Evolutionary conservation across 2,329 filamentous ascomycete genomes (phyloP).

Genomic region (Pleurostoma richardsiae): DNA sequence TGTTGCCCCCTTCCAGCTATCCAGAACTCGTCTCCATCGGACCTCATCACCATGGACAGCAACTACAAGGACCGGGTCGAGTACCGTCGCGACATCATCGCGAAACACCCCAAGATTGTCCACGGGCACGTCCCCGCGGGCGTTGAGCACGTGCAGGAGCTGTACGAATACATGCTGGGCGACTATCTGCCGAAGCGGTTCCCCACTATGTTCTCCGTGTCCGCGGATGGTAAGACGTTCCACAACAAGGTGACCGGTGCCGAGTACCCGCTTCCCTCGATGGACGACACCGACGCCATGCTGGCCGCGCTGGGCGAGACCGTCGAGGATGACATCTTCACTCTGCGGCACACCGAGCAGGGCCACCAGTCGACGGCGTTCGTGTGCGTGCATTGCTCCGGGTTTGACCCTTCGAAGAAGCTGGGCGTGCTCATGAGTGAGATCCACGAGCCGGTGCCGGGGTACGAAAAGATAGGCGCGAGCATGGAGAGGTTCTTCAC

Average conservation of each 20-base stretch:
- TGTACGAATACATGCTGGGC: conserved; percentile 41
- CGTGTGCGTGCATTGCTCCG: conserved; percentile 45
- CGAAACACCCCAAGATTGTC: conserved; percentile 29
- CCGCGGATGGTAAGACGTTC: conserved; percentile 21
- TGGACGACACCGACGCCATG: conserved; percentile 22
- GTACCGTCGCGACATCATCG: conserved; percentile 31
- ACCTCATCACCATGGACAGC: conserved; percentile 47
- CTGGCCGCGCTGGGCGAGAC: conserved; percentile 40
- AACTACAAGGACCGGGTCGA: conserved; percentile 41
- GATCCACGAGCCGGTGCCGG: conserved; percentile 48
- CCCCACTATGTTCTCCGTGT: conserved; percentile 40
- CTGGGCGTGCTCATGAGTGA: conserved; percentile 41
- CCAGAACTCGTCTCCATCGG: conserved; percentile 34
- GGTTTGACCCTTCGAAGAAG: conserved; percentile 46
- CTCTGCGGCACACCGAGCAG: conserved; percentile 34
- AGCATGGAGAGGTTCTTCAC: conserved; percentile 52
- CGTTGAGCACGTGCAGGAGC: conserved; percentile 35
- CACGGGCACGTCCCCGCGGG: conserved; percentile 36
- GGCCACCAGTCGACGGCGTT: conserved; percentile 42
- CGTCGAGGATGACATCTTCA: conserved; percentile 50
- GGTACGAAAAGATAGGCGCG: conserved; percentile 46
- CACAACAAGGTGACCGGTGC: conserved; percentile 32
- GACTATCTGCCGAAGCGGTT: conserved; percentile 43
- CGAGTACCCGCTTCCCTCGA: conserved; percentile 20
- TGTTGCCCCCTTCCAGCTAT: conserved; percentile 25